Percentiles rank a stretch among this genome's conserved stretches.
Evolutionary conservation across 2,329 filamentous ascomycete genomes (phyloP).

Genomic region (Leptographium flavum): DNA sequence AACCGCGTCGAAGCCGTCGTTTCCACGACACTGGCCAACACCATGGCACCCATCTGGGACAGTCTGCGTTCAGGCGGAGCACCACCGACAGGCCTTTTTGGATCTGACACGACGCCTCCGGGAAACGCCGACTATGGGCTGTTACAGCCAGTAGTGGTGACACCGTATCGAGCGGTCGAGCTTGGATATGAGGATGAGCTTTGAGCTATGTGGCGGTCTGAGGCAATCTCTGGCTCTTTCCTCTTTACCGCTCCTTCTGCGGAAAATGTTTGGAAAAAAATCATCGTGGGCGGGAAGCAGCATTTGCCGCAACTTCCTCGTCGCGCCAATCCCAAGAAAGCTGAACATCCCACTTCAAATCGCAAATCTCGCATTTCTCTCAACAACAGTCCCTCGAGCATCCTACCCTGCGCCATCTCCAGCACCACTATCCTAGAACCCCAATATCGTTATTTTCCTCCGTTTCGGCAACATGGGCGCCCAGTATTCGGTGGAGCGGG

Average conservation of each 20-base stretch:
- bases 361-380: no score
- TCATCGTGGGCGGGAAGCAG: no score
- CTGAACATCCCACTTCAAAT: no score
- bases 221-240: no score
- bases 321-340: no score
- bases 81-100: neutral
- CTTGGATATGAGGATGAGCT: neutral
- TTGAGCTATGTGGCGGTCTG: no score
- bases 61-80: neutral
- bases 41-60: slow-evolving; percentile 3
- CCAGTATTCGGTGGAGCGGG: slow-evolving; percentile 9
- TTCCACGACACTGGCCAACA: slow-evolving; percentile 4
- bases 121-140: slow-evolving; percentile 2
- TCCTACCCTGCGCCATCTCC: neutral
- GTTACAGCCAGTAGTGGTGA: neutral
- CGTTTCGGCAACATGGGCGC: slow-evolving; percentile 1
- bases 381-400: no score
- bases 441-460: neutral
- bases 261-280: neutral
- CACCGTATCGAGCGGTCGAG: neutral
- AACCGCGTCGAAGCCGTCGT: slow-evolving; percentile 4
- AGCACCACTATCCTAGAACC: neutral
- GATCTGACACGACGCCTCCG: slow-evolving; percentile 1
- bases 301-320: neutral
- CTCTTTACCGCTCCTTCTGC: no score